phyloP scores from a whole-genome alignment of 108 stramenopile genomes.

The Cylindrotheca fusiformis region DNA sequence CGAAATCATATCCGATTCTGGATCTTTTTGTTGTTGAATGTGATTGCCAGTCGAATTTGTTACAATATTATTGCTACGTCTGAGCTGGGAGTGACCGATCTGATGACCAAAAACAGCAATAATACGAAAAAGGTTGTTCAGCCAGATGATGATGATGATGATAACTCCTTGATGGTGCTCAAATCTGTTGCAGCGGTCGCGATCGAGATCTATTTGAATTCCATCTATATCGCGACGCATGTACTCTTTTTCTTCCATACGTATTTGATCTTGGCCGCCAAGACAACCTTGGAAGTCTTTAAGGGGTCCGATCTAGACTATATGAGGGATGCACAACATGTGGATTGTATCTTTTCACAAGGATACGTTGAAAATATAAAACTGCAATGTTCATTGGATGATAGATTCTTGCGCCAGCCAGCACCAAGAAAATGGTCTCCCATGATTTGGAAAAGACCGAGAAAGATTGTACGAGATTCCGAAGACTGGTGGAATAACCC shows the following conservation, averaged over 20 bases:
- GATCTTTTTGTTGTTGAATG: conserved; percentile 64
- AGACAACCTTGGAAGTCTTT: conserved; percentile 64
- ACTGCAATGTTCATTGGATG: neutral
- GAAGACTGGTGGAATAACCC: conserved; percentile 82
- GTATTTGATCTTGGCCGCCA: conserved; percentile 43
- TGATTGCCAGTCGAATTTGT: conserved; percentile 38
- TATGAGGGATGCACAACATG: conserved; percentile 48
- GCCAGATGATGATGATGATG: no score
- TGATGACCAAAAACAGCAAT: conserved; percentile 9
- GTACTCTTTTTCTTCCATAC: conserved; percentile 45
- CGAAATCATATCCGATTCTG: conserved; percentile 89
- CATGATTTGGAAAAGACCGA: conserved; percentile 61
- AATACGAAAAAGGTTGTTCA: no score
- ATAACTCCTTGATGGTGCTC: conserved; percentile 2
- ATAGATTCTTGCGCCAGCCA: no score
- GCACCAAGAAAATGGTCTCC: conserved; percentile 46
- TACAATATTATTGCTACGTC: conserved; percentile 29
- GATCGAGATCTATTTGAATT: conserved; percentile 53
- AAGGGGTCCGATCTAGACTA: conserved; percentile 62
- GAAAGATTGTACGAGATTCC: conserved; percentile 58
- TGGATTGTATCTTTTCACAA: conserved; percentile 46
- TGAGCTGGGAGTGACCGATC: neutral
- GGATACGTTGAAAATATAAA: conserved; percentile 5
- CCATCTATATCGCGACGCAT: conserved; percentile 24
- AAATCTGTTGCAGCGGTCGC: neutral